Conservation (phyloP, 2,329 filamentous ascomycete species). For the Verticillium zaregamsianum region DNA sequence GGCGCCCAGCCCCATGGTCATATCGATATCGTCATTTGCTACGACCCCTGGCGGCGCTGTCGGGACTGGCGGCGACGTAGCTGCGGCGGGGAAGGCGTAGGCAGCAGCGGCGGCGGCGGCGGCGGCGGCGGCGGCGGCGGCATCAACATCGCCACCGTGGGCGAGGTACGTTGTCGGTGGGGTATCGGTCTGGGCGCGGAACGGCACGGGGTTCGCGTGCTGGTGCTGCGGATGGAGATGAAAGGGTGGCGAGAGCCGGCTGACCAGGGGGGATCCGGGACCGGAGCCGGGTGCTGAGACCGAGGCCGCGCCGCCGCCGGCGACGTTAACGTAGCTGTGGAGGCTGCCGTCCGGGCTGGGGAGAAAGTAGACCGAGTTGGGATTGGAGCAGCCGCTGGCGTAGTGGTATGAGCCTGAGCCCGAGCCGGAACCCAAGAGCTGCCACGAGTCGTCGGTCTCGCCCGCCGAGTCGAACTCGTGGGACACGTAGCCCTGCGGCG, state of each 20-base stretch:
- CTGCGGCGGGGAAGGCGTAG: not conserved
- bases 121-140: too few relatives aligned
- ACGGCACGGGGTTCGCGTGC: constrained; percentile 16
- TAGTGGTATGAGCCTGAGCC: constrained; percentile 10
- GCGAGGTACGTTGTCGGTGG: not conserved
- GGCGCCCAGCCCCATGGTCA: not conserved
- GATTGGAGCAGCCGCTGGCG: constrained; percentile 25
- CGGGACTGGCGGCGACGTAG: not conserved
- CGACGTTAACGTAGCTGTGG: constrained; percentile 44
- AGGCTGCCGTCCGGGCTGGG: constrained; percentile 49
- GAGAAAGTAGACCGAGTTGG: constrained; percentile 38
- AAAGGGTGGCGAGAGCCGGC: constrained; percentile 23
- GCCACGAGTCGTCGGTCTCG: constrained; percentile 41
- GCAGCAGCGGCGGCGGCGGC: not conserved
- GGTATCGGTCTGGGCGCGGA: constrained; percentile 24
- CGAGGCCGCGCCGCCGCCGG: constrained; percentile 25
- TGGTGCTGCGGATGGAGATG: not conserved
- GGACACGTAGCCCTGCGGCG: constrained; percentile 28
- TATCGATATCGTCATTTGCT: not conserved
- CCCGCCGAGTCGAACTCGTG: constrained; percentile 32
- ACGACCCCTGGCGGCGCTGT: not conserved
- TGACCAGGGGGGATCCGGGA: constrained; percentile 30
- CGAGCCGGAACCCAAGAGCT: constrained; percentile 27
- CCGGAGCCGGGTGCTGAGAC: not conserved
- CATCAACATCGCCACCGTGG: not conserved